Evolutionary conservation across 2,329 filamentous ascomycete genomes (phyloP), one percentile per base, ranked within the genome.

Genomic region (Fusarium falciforme): DNA sequence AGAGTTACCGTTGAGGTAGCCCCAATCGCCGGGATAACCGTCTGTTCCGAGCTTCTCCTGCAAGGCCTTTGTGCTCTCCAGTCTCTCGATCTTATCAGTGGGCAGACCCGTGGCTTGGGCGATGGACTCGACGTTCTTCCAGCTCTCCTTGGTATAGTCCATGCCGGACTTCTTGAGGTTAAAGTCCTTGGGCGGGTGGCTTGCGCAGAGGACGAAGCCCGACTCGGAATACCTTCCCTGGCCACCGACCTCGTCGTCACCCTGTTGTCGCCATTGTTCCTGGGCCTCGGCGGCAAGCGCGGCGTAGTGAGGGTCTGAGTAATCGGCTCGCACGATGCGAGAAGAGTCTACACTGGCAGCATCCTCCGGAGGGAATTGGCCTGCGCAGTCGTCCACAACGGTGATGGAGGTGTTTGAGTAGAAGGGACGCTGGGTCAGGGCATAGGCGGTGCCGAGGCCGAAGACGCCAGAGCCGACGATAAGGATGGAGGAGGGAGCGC

Each of bases 221-320:
- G 86, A 88, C 82, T 96, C 91, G 6, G 86, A 86, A 82, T 96
- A 96, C 33, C 93, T 87, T 25, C 91, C 91, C 38, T 90, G 85
- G 12, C 87, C 89, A 64, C 91, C 92, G 59, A 91, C 84, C 25
- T 89, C 85, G 6, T 86, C 82, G 35, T 87, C 83, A 64, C 86
- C 89, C 76, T 82, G 82, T 80, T 88, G 89, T 76, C 92, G 90
- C 93, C 91, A 96, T 79, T 88, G 85, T 20, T 86, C 82, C 78
- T 94, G 93, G 2, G 95, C 94, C 38, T 90, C 85, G 20, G 89
- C 87, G 22, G 92, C 94, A 54, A 98, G 90, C 17, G 87, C 84
- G 7, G 94, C 89, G 83, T 98, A 98, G 25, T 91, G 89, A 0
- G 89, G 85, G 79, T 96, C 91, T 6, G 93, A 92, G 80, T 98